Percentiles rank a stretch among this genome's conserved stretches.
These are phyloP conservation scores for Waltiozyma solani DNA, from an alignment of 1,139 yeast genomes.

Conservation along the genomic window DNA sequence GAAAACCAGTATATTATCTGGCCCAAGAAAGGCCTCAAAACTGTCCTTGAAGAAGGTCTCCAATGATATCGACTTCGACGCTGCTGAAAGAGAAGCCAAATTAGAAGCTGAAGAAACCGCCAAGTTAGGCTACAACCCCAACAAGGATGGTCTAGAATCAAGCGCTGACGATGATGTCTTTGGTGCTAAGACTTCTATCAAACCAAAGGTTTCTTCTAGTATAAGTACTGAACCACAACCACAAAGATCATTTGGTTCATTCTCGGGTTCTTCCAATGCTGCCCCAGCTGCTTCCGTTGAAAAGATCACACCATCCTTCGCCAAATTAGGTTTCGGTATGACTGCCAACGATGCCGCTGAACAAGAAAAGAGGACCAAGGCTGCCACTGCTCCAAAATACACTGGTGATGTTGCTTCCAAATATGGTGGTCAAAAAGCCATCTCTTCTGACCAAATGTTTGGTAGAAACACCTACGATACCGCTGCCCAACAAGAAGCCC, in stretches of 20 bases:
- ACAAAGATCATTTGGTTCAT: constrained; percentile 1
- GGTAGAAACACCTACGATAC: constrained; percentile 85
- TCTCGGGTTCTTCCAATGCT: not conserved
- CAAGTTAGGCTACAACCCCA: constrained; percentile 64
- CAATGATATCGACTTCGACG: constrained; percentile 82
- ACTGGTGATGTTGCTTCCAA: constrained; percentile 69
- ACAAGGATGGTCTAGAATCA: constrained; percentile 23
- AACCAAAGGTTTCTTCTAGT: constrained; percentile 11
- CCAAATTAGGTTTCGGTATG: constrained; percentile 83
- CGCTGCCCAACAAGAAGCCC: constrained; percentile 70
- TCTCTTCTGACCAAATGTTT: constrained; percentile 89
- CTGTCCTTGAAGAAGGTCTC: constrained; percentile 36
- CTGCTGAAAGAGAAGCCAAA: constrained; percentile 79
- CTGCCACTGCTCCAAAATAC: constrained; percentile 34
- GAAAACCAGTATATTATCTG: constrained; percentile 18
- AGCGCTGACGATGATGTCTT: constrained; percentile 10
- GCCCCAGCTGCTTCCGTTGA: constrained; percentile 29
- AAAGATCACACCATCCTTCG: constrained; percentile 60
- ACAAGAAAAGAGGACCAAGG: constrained; percentile 29
- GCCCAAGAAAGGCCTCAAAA: constrained; percentile 40
- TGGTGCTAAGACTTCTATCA: constrained; percentile 8
- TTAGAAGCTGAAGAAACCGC: constrained; percentile 68
- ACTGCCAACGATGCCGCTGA: constrained; percentile 39
- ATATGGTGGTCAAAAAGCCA: constrained; percentile 85
- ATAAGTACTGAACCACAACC: constrained; percentile 11